Evolutionary conservation across 768 basidiomycete genomes (phyloP), one percentile per base, ranked within the genome.

Genomic region (Russula foetens): DNA sequence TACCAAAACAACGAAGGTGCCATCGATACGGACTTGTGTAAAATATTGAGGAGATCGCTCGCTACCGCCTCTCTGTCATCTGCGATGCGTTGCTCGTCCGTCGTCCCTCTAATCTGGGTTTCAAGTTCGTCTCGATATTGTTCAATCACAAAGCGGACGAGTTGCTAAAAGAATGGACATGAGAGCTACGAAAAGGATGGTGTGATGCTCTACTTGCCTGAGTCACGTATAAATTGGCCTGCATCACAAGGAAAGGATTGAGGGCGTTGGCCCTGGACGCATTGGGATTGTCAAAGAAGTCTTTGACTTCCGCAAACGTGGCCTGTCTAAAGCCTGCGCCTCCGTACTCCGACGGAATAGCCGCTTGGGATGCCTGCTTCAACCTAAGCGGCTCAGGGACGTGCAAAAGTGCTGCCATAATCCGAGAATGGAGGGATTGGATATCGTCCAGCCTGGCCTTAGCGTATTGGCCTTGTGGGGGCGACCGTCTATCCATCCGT

Each of bases 261-360:
- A 90, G 79, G 0, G 92, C 92, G 68, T 90, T 89, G 58, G 84
- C 90, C 23, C 88, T 81, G 9, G 84, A 89, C 8, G 90, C 90
- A 63, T 92, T 88, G 14, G 93, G 92, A 67, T 95, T 90, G 65
- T 92, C 86, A 70, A 95, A 96, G 70, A 93, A 91, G 70, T 92
- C 88, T 69, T 88, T 89, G 63, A 96, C 86, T 72, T 93, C 90
- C 2, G 85, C 86, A 64, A 92, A 90, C 2, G 93, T 92, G 9
- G 85, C 85, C 72, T 90, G 86, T 33, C 85, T 77, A 76, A 90
- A 93, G 12, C 83, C 84, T 38, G 83, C 82, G 26, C 84, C 86
- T 7, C 84, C 81, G 62, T 79, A 85, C 63, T 88, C 87, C 14
- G 79, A 73, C 6, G 81, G 78, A 49, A 82, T 70, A 39, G 80